These are phyloP conservation scores for Globisporangium heterothallicum DNA, from an alignment of 352 stramenopile genomes.

Conservation along the genomic window DNA sequence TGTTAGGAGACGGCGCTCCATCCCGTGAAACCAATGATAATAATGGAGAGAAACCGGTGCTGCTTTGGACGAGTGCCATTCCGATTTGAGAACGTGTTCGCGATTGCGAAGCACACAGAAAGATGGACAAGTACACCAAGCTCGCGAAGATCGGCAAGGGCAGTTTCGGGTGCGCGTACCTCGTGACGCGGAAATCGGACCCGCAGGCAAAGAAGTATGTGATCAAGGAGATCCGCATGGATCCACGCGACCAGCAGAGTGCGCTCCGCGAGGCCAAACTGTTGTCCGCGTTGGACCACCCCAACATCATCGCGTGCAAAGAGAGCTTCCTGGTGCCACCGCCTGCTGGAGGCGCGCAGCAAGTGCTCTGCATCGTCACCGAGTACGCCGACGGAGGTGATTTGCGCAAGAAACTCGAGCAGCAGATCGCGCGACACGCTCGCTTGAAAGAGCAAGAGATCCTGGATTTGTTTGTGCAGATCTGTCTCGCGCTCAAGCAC, in stretches of 20 bases:
- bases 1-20: neutral
- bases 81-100: no score
- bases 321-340: conserved; percentile 61
- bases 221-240: conserved; percentile 72
- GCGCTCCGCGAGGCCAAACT: conserved; percentile 65
- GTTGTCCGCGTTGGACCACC: conserved; percentile 65
- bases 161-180: conserved; percentile 63
- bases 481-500: conserved; percentile 76
- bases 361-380: conserved; percentile 80
- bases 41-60: neutral
- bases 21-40: conserved; percentile 12
- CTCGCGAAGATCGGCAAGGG: conserved; percentile 72
- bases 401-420: conserved; percentile 48
- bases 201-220: conserved; percentile 42
- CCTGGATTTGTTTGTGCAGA: conserved; percentile 58
- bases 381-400: conserved; percentile 80
- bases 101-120: neutral
- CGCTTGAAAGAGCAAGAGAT: conserved; percentile 36
- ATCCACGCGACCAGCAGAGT: conserved; percentile 51
- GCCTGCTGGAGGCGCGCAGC: conserved; percentile 4
- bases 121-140: conserved; percentile 81
- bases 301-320: conserved; percentile 79
- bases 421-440: conserved; percentile 10
- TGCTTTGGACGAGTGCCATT: no score
- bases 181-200: conserved; percentile 42